Base-by-base conservation (phyloP, 2,329 filamentous ascomycete species). In the Exutisphaerella laricina region DNA sequence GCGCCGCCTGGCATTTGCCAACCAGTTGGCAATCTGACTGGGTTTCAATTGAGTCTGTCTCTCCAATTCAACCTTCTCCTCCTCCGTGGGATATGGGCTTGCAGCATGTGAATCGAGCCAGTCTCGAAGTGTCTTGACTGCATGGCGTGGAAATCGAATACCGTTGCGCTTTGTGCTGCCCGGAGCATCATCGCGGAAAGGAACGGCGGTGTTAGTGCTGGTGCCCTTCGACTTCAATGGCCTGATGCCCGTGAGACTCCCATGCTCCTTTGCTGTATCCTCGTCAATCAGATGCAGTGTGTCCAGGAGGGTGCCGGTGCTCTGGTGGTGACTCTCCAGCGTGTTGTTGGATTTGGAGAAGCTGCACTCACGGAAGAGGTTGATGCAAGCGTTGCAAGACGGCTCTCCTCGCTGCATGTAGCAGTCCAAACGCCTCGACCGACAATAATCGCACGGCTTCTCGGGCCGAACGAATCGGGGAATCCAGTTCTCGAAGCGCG, bases 1-100 rank as follows among this genome's bases (percentile, higher is more conserved):
- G 49, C 88, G 77, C 43, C 88, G 79, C 31, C 88, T 80, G 44
- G 88, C 88, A 64, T 95, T 95, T 46, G 88, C 88, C 34, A 95
- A 78, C 88, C 88, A 95, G 62, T 94, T 94, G 8, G 82, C 83
- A 55, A 95, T 90, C 59, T 96, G 89, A 10, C 76, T 84, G 57
- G 86, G 80, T 62, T 80, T 88, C 29, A 96, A 72, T 5, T 88
- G 87, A 1, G 88, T 95, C 55, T 84, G 77, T 34, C 77, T 74
- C 64, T 88, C 84, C 18, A 96, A 71, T 49, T 79, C 76, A 53
- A 88, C 84, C 59, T 90, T 94, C 60, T 95, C 86, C 45, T 88
- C 81, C 31, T 94, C 88, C 23, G 80, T 89, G 4, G 89, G 88
- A 60, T 95, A 96, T 0, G 88, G 89, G 56, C 94, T 85, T 39